These are phyloP conservation scores for Chrysanthemum lavandulifolium DNA, from an alignment of 129 eudicot species.

Conservation along the genomic window DNA sequence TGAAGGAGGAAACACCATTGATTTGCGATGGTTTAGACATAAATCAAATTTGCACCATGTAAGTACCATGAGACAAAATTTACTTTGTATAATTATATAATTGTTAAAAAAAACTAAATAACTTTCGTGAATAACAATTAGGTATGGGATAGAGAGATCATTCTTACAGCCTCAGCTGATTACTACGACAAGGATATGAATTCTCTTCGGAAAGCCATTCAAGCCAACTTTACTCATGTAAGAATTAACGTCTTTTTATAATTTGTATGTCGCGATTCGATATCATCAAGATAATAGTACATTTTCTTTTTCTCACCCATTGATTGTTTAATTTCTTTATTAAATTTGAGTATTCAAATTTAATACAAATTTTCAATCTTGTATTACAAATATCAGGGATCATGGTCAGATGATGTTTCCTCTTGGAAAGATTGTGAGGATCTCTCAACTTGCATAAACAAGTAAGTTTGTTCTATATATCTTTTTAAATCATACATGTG, in stretches of 20 bases:
- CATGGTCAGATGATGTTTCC: constrained; percentile 72
- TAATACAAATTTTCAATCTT: neutral
- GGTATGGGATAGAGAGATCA: constrained; percentile 99
- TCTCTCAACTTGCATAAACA: constrained; percentile 56
- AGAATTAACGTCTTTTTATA: constrained; percentile 2
- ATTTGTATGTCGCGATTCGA: too few species aligned
- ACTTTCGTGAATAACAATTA: constrained; percentile 4
- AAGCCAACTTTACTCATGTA: constrained; percentile 76
- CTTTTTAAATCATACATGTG: neutral
- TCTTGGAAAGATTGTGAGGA: constrained; percentile 78
- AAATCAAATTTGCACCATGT: constrained; percentile 96
- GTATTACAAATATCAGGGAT: constrained; percentile 47
- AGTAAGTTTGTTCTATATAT: constrained; percentile 40
- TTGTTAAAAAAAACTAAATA: neutral
- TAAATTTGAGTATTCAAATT: neutral
- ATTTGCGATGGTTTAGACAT: constrained; percentile 91
- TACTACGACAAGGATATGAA: constrained; percentile 72
- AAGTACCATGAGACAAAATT: constrained; percentile 14
- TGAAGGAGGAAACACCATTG: constrained; percentile 83
- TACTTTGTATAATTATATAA: neutral
- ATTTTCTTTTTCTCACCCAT: too few species aligned
- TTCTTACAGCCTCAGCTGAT: constrained; percentile 81
- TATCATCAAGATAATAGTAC: too few species aligned
- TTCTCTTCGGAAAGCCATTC: constrained; percentile 62
- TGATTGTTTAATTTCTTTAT: neutral